Percentiles rank a stretch among this genome's conserved stretches.
Conservation (phyloP, 768 basidiomycete species). For the Trametes maxima region DNA sequence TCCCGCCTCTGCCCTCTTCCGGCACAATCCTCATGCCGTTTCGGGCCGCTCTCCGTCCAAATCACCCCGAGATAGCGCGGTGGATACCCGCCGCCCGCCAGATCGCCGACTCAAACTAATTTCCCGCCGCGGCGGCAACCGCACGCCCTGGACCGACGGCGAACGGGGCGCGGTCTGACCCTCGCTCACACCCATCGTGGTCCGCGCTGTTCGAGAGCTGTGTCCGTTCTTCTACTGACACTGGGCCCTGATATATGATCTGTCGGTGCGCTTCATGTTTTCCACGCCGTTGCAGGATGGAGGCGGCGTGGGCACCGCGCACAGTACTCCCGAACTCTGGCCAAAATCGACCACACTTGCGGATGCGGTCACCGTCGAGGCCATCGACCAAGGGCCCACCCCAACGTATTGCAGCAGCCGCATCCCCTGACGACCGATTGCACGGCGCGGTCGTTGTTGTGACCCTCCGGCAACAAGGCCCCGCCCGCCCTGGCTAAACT, state of each 20-base stretch:
- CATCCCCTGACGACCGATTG: slow-evolving; percentile 21
- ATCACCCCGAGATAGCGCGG: slow-evolving; percentile 1
- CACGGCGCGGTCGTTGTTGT: slow-evolving; percentile 14
- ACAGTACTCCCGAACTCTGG: slow-evolving; percentile 7
- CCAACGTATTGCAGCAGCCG: neutral
- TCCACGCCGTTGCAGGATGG: slow-evolving; percentile 17
- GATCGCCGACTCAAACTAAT: slow-evolving; percentile 22
- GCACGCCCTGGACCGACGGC: slow-evolving; percentile 16
- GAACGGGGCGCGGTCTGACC: slow-evolving; percentile 1
- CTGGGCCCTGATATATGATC: slow-evolving; percentile 20
- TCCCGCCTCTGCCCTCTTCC: slow-evolving; percentile 9
- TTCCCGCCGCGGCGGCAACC: slow-evolving; percentile 22
- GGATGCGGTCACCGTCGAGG: slow-evolving; percentile 3
- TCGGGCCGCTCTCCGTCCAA: slow-evolving; percentile 7
- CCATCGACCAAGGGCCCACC: neutral
- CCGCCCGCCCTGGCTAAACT: slow-evolving; percentile 16
- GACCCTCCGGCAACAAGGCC: slow-evolving; percentile 8
- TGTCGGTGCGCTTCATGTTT: slow-evolving; percentile 12
- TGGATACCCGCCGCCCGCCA: slow-evolving; percentile 19
- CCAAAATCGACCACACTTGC: neutral
- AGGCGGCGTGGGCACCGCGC: slow-evolving; percentile 17
- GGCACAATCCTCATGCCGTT: slow-evolving; percentile 4
- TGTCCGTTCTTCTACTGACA: slow-evolving; percentile 6
- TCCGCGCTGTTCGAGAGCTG: neutral
- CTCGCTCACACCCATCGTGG: neutral